These are phyloP conservation scores for Entomortierella parvispora DNA, from an alignment of 192 early-diverging fungal genomes.

Conservation along the genomic window DNA sequence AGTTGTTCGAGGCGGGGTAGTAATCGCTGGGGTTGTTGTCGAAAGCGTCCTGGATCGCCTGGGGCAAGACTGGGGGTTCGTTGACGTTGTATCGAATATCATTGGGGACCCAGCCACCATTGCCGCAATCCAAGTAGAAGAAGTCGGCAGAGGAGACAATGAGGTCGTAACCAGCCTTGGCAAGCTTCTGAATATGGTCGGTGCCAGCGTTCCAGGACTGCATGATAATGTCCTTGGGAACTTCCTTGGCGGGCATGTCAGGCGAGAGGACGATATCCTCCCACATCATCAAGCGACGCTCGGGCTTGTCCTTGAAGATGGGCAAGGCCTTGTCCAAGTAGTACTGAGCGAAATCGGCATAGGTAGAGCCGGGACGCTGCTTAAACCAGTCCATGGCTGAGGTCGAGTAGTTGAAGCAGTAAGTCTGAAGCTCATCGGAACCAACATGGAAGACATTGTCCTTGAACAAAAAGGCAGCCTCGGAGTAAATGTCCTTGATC, in stretches of 20 bases:
- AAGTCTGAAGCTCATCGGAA: constrained; percentile 75
- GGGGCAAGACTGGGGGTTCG: constrained; percentile 29
- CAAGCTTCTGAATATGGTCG: constrained; percentile 61
- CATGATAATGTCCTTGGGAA: constrained; percentile 65
- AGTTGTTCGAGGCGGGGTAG: constrained; percentile 47
- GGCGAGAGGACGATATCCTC: constrained; percentile 67
- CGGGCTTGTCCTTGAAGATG: constrained; percentile 53
- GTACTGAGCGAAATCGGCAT: constrained; percentile 55
- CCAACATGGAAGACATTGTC: constrained; percentile 83
- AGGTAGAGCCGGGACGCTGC: constrained; percentile 41
- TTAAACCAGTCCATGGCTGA: constrained; percentile 55
- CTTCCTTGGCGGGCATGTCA: constrained; percentile 56
- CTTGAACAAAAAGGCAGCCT: constrained; percentile 68
- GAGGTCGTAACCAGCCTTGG: constrained; percentile 69
- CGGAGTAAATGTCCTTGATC: constrained; percentile 67
- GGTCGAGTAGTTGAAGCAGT: constrained; percentile 71
- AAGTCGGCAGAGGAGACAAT: constrained; percentile 70
- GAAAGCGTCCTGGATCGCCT: constrained; percentile 43
- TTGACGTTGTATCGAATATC: constrained; percentile 60
- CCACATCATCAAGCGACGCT: constrained; percentile 76
- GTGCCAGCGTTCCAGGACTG: constrained; percentile 74
- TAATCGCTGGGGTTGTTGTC: constrained; percentile 27
- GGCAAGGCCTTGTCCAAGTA: constrained; percentile 66
- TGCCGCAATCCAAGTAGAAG: constrained; percentile 81
- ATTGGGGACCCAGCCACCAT: constrained; percentile 75